Percentiles rank a stretch among this genome's conserved stretches.
phyloP scores from a whole-genome alignment of 1,284 basidiomycete species.

The Leccinum huronense region DNA sequence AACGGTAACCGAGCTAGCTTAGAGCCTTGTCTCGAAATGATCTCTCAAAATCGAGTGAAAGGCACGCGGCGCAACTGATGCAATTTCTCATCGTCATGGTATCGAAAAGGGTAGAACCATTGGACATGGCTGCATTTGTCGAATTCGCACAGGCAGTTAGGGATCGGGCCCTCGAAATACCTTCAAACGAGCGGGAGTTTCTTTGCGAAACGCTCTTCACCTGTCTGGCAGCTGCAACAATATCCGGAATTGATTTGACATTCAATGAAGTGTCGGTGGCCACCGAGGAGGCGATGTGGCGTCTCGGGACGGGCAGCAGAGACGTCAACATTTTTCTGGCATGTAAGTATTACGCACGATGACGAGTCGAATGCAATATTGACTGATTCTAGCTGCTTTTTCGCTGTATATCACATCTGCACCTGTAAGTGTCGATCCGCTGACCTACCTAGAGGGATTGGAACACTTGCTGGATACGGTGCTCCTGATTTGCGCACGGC shows the following conservation, averaged over 20 bases:
- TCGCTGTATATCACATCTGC: slow-evolving; percentile 45
- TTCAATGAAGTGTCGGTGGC: slow-evolving; percentile 4
- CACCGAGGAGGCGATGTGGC: slow-evolving; percentile 30
- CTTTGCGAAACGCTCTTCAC: slow-evolving; percentile 27
- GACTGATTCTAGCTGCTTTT: slow-evolving; percentile 42
- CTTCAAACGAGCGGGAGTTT: slow-evolving; percentile 3
- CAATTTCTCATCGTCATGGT: slow-evolving; percentile 30
- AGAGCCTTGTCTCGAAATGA: slow-evolving; percentile 19
- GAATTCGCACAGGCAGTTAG: slow-evolving; percentile 23
- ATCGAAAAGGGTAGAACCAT: slow-evolving; percentile 18
- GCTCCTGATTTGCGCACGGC: slow-evolving; percentile 44
- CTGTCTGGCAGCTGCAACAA: slow-evolving; percentile 27
- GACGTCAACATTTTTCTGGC: slow-evolving; percentile 22
- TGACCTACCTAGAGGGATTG: slow-evolving; percentile 53
- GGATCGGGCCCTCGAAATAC: slow-evolving; percentile 18
- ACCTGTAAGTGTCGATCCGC: slow-evolving; percentile 30
- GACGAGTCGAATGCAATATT: neutral
- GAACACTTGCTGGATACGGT: slow-evolving; percentile 51
- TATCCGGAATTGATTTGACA: slow-evolving; percentile 14
- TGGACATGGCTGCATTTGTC: slow-evolving; percentile 6
- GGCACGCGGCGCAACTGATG: slow-evolving; percentile 24
- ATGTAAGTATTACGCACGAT: slow-evolving; percentile 22
- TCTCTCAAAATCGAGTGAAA: slow-evolving; percentile 13
- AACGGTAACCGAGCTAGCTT: neutral
- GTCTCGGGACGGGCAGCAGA: slow-evolving; percentile 18